phyloP scores from a whole-genome alignment of 2,329 filamentous ascomycete genomes.

The Arthrobotrys pseudoclavata region DNA sequence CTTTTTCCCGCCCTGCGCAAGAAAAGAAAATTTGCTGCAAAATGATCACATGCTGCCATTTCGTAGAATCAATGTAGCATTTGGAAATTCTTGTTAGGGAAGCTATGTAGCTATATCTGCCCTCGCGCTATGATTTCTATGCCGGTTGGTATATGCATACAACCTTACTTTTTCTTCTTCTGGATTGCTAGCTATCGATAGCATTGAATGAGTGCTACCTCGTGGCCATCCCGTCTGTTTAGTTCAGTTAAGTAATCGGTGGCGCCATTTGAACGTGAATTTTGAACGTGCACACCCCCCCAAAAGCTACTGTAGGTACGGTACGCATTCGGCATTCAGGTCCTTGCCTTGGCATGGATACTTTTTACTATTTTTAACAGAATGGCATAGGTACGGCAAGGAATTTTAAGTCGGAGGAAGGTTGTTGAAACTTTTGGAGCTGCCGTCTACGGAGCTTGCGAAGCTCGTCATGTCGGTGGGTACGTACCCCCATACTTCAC shows the following conservation, averaged over 20 bases:
- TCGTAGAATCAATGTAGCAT: slow-evolving; percentile 21
- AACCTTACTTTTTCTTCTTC: neutral
- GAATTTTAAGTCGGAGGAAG: neutral
- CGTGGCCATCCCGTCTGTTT: slow-evolving; percentile 12
- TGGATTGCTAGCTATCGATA: neutral
- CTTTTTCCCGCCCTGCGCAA: neutral
- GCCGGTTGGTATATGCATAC: slow-evolving; percentile 4
- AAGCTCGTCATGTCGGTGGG: slow-evolving; percentile 10
- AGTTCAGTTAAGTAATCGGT: slow-evolving; percentile 1
- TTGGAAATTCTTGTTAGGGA: neutral
- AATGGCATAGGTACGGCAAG: neutral
- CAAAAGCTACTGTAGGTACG: neutral
- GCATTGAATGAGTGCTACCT: slow-evolving; percentile 11
- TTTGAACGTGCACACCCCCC: neutral
- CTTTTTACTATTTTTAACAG: slow-evolving; percentile 45
- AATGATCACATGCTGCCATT: slow-evolving; percentile 9
- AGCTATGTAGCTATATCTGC: neutral
- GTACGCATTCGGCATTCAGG: slow-evolving; percentile 12
- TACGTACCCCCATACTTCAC: neutral
- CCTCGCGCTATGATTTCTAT: slow-evolving; percentile 20
- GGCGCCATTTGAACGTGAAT: slow-evolving; percentile 17
- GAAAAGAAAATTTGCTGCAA: neutral
- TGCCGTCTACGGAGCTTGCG: slow-evolving; percentile 36
- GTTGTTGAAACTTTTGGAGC: slow-evolving; percentile 32
- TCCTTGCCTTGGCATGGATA: slow-evolving; percentile 6